Evolutionary conservation across 1,284 basidiomycete species (phyloP).

Genomic region (Microbotryum intermedium): DNA sequence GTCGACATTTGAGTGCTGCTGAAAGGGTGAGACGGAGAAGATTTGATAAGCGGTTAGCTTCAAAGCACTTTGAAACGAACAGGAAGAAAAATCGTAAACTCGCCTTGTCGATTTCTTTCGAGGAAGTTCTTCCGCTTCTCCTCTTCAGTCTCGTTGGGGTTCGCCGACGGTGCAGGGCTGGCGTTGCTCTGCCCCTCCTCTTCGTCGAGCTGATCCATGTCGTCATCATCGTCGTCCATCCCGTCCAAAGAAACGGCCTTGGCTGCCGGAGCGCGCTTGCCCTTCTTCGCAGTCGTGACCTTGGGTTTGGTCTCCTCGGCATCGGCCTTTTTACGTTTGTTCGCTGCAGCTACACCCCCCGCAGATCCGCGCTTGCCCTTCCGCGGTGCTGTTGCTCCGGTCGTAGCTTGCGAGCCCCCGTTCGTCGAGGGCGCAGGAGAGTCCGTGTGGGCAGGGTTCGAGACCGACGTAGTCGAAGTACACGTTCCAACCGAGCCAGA

Average conservation of each 20-base stretch:
- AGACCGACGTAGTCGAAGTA: background rate
- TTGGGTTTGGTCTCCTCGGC: slow-evolving; percentile 12
- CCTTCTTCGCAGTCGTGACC: background rate
- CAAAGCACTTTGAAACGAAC: background rate
- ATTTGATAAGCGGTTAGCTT: background rate
- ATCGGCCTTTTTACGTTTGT: slow-evolving; percentile 40
- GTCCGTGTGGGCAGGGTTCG: background rate
- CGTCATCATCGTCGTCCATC: slow-evolving; percentile 49
- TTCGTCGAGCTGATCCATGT: slow-evolving; percentile 25
- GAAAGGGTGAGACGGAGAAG: slow-evolving; percentile 6
- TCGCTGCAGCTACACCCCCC: slow-evolving; percentile 32
- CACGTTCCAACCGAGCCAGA: background rate
- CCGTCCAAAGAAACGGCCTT: slow-evolving; percentile 26
- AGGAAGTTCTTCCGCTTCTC: slow-evolving; percentile 90
- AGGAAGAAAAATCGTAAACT: slow-evolving; percentile 24
- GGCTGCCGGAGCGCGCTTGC: slow-evolving; percentile 2
- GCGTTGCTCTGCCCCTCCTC: background rate
- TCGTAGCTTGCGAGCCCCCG: background rate
- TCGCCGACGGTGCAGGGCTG: slow-evolving; percentile 7
- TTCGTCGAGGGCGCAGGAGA: background rate
- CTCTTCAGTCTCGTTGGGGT: slow-evolving; percentile 87
- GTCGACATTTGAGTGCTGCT: slow-evolving; percentile 97
- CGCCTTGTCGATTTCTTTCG: slow-evolving; percentile 88
- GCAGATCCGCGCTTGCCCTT: slow-evolving; percentile 15
- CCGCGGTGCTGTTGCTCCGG: background rate